Conservation (phyloP, 306 rosid species). For the Fagus crenata region DNA sequence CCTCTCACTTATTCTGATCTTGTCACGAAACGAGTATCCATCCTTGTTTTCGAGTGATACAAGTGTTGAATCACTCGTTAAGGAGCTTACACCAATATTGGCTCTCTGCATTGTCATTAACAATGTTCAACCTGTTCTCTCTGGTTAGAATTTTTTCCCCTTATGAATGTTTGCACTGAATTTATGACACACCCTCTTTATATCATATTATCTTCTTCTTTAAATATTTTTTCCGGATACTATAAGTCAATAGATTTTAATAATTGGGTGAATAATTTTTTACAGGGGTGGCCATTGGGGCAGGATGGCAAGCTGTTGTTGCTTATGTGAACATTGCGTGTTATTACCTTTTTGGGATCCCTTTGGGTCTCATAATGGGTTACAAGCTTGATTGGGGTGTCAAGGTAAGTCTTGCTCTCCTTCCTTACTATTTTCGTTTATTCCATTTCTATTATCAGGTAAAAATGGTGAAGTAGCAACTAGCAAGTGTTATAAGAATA, state of each 20-base stretch:
- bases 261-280: background rate
- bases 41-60: conserved; percentile 52
- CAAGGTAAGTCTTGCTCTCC: conserved; percentile 24
- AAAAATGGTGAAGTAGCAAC: background rate
- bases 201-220: background rate
- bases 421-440: background rate
- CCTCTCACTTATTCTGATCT: conserved; percentile 44
- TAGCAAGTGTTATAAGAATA: too few relatives aligned
- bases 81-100: conserved; percentile 65
- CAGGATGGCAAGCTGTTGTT: conserved; percentile 80
- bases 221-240: background rate
- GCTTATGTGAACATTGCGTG: conserved; percentile 72
- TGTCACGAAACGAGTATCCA: conserved; percentile 46
- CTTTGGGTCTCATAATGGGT: conserved; percentile 66
- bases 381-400: conserved; percentile 56
- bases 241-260: background rate
- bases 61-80: conserved; percentile 45
- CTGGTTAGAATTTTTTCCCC: conserved; percentile 33
- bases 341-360: conserved; percentile 73
- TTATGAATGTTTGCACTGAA: background rate
- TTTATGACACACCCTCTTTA: background rate
- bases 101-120: conserved; percentile 67
- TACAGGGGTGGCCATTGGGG: conserved; percentile 84
- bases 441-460: background rate
- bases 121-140: conserved; percentile 81